Evolutionary conservation across 108 stramenopile species (phyloP), one percentile per base, ranked within the genome.

Genomic region (Conticribra guillardii): DNA sequence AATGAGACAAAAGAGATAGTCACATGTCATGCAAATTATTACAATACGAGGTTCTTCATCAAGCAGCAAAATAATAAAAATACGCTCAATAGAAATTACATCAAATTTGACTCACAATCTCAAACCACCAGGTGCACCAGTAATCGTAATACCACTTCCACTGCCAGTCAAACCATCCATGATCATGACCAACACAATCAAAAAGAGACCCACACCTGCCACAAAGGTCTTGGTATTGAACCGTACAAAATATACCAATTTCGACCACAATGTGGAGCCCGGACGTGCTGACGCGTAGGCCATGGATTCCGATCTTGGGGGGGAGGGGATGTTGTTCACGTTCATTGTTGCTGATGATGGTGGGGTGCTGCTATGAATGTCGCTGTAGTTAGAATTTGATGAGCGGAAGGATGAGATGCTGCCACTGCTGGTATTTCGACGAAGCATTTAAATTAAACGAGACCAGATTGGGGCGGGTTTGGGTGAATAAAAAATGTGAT

Each of bases 261-360:
- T 78, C 8, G 67, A 54, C 49, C 63, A 54, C 22, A 64, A 34
- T 22, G 52, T 29, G 11, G 48, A 54, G 18, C n/a, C 56, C 0
- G 69, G 54, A 23, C 46, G 60, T 21, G 58, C 67, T 18, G 63
- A 41, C 44, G 74, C 74, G 37, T 93, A 93, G 4, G 91, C 91
- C 71, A 79, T 76, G 51, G 79, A 83, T 67, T 93, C 87, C 2
- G 88, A 85, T 63, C 88, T 71, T 15, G 64, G 65, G 11, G 71
- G 28, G 51, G 34, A 27, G 19, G 56, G 32, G 24, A 58, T 31
- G 27, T 30, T 51, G 26, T 18, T 44, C n/a, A 47, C 46, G 16
- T 62, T 62, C 61, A 62, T 62, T 11, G 37, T 41, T 11, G 37
- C 37, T 41, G 37, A 41, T 5, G 8, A 9, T 5, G 11, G 5